Base-by-base conservation (phyloP, 2,329 filamentous ascomycete species). In the Phaeosphaeria sp. region DNA sequence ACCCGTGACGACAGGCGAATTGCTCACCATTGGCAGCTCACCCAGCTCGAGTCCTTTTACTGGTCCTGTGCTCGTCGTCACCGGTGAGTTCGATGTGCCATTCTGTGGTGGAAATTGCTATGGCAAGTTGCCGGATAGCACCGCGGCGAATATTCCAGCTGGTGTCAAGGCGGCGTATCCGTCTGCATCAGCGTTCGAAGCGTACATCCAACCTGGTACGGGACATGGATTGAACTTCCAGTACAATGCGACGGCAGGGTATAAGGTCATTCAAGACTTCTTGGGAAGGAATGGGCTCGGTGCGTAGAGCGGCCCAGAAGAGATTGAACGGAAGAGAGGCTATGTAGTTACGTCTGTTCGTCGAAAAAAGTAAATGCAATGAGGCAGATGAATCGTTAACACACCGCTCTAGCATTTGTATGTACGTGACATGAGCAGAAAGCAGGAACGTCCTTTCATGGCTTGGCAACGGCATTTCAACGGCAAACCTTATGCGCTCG, bases 51-150 rank as follows among this genome's bases (percentile, higher is more conserved):
- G 75, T 52, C 59, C 69, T 0, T 87, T 85, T 65, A 73, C 68
- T 1, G 87, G 85, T 0, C 85, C 87, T 0, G 85, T 87, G 0
- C 73, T 87, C 46, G 79, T 89, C 50, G 80, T 89, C 56, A 88
- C 85, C 30, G 87, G 87, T 17, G 61, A 70, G 27, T 55, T 65
- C 27, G 74, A 77, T 33, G 83, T 87, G 49, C 82, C 84, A 6
- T 89, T 86, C 72, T 90, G 88, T 58, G 87, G 87, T 3, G 85
- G 86, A 23, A 83, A 89, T 72, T 89, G 87, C 75, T 68, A 61
- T 41, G 62, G 54, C 15, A 49, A 49, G 49, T 67, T 78, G 2
- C 77, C 73, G 20, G 84, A 81, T 0, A 77, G 75, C 15, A 65
- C 48, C 10, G 71, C 79, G 1, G 65, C 74, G 0, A 80, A 77